Evolutionary conservation across 495 filamentous ascomycete genomes (phyloP), one percentile per base, ranked within the genome.

Genomic region (Friedmanniomyces simplex): DNA sequence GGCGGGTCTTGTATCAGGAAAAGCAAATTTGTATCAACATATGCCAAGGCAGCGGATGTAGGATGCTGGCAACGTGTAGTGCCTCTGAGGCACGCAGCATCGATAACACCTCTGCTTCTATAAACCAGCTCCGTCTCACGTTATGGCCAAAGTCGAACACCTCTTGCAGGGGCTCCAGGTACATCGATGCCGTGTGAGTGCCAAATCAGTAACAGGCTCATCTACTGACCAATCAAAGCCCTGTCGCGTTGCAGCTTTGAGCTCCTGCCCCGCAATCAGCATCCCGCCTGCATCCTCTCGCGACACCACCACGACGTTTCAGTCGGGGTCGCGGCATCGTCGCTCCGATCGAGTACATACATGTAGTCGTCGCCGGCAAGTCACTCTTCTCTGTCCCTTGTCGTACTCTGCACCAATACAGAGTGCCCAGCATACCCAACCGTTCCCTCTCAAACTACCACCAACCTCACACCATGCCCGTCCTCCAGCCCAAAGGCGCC

Each of bases 401-500:
- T 43, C 39, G n/a, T 43, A 16, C 39, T 43, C 4, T 16, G 5
- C 39, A 43, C 18, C 39, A 5, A 16, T 6, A 20, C 39, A 16
- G 3, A 43, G 5, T 16, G 4, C 13, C 39, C 39, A 43, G 4
- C 39, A n/a, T 13, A 16, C 13, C 39, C 39, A 16, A 16, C 34
- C 8, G 16, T 37, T 37, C n/a, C 34, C 16, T 37, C 34, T 37
- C 34, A 37, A 37, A 16, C 34, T 8, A 37, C 34, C n/a, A 32
- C 41, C 16, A 43, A 43, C 41, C 41, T 5, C 41, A 43, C 46
- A 49, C 20, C 46, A 49, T 49, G 46, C 50, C 46, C 12, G 46
- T 49, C 25, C 50, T 59, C 41, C 21, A 47, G 14, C 57, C 57
- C 24, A 36, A 54, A 46, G 52, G 41, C 28, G 30, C 18, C 20